These are phyloP conservation scores for Geotrichum siamense DNA, from an alignment of 1,139 yeast species.

Conservation along the genomic window DNA sequence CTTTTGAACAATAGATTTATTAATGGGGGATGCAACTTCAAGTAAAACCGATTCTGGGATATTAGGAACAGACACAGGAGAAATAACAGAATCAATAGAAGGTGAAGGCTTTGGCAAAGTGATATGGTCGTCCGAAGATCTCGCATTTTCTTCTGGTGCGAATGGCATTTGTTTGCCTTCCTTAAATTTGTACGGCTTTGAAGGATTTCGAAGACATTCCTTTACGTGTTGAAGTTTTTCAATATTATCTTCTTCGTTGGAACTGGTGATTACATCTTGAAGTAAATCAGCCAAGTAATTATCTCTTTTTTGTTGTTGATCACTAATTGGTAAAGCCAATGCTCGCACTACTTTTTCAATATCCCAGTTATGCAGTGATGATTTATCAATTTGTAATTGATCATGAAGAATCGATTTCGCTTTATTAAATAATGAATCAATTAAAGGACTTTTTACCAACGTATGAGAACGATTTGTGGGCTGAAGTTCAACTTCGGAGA, in stretches of 20 bases:
- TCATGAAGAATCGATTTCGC: constrained; percentile 6
- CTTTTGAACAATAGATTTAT: not conserved
- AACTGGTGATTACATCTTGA: not conserved
- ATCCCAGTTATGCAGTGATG: constrained; percentile 11
- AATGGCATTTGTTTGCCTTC: constrained; percentile 6
- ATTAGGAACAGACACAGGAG: not conserved
- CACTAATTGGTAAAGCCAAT: not conserved
- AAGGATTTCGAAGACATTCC: not conserved
- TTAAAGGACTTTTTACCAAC: not conserved
- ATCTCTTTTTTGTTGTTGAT: not conserved
- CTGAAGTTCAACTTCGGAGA: not conserved
- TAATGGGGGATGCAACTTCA: not conserved
- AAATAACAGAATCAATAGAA: not conserved
- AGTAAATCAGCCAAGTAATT: constrained; percentile 5
- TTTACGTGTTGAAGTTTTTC: not conserved
- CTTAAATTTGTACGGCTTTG: not conserved
- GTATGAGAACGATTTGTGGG: not conserved
- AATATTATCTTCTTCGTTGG: not conserved
- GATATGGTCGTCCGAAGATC: not conserved
- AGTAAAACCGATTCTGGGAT: not conserved
- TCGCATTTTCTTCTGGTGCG: too few species aligned
- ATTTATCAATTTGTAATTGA: constrained; percentile 8
- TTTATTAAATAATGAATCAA: constrained; percentile 8
- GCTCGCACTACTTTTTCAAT: constrained; percentile 9
- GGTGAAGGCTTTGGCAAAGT: not conserved